Percentiles rank a stretch among this genome's conserved stretches.
phyloP scores from a whole-genome alignment of 768 basidiomycete species.

The Amylocystis lapponica region DNA sequence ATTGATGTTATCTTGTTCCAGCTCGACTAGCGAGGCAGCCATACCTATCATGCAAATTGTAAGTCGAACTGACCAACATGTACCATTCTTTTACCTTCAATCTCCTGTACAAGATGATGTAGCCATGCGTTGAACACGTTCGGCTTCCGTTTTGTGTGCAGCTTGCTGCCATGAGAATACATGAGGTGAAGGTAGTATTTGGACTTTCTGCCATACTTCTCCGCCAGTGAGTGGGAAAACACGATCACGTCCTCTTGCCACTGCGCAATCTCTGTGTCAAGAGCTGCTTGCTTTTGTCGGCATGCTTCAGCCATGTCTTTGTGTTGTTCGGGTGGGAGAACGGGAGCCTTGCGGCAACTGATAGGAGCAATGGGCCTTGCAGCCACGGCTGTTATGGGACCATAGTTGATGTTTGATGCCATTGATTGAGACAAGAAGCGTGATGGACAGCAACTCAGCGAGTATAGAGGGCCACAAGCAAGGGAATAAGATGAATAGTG shows the following conservation, averaged over 20 bases:
- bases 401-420: too few relatives aligned
- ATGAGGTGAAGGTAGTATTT: background rate
- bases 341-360: background rate
- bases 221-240: background rate
- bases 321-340: background rate
- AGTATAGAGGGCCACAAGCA: too few relatives aligned
- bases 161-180: constrained; percentile 1
- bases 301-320: background rate
- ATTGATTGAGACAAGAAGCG: too few relatives aligned
- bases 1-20: background rate
- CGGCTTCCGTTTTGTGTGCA: background rate
- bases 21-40: background rate
- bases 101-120: background rate
- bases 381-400: background rate
- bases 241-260: background rate
- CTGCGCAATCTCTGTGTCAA: constrained; percentile 1
- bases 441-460: too few relatives aligned
- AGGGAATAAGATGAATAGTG: too few relatives aligned
- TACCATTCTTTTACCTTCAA: background rate
- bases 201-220: background rate
- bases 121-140: constrained; percentile 4
- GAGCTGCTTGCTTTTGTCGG: background rate
- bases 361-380: background rate
- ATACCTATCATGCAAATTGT: background rate
- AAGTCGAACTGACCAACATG: background rate